phyloP scores from a whole-genome alignment of 768 basidiomycete species.

The Trametopsis cervina region DNA sequence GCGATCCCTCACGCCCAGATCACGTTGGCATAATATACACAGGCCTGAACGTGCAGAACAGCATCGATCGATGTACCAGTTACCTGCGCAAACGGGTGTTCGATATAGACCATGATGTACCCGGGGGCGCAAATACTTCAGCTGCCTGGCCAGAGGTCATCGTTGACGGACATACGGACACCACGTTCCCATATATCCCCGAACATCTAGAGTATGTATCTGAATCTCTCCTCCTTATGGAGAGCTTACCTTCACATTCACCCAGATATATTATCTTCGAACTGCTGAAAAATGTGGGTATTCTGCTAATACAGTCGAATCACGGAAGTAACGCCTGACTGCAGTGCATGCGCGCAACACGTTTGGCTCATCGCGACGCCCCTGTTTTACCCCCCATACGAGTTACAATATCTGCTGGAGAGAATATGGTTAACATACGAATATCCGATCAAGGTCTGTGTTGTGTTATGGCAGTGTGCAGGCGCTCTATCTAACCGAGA shows the following conservation, averaged over 20 bases:
- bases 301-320: background rate
- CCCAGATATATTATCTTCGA: constrained; percentile 81
- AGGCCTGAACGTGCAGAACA: constrained; percentile 57
- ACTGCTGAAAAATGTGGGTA: constrained; percentile 76
- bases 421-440: constrained; percentile 69
- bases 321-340: background rate
- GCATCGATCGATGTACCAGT: constrained; percentile 61
- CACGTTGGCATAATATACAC: constrained; percentile 87
- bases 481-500: no score
- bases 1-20: constrained; percentile 26
- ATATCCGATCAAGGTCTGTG: constrained; percentile 82
- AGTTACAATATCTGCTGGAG: constrained; percentile 70
- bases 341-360: constrained; percentile 71
- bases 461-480: no score
- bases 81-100: constrained; percentile 46
- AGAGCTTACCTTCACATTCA: background rate
- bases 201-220: constrained; percentile 75
- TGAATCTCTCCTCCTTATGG: background rate
- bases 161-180: constrained; percentile 66
- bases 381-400: constrained; percentile 51
- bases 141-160: constrained; percentile 54
- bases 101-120: constrained; percentile 33
- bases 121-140: constrained; percentile 18
- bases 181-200: constrained; percentile 74
- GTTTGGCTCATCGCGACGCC: constrained; percentile 38